Base-by-base conservation (phyloP, 2,329 filamentous ascomycete species). In the Verticillium klebahnii region DNA sequence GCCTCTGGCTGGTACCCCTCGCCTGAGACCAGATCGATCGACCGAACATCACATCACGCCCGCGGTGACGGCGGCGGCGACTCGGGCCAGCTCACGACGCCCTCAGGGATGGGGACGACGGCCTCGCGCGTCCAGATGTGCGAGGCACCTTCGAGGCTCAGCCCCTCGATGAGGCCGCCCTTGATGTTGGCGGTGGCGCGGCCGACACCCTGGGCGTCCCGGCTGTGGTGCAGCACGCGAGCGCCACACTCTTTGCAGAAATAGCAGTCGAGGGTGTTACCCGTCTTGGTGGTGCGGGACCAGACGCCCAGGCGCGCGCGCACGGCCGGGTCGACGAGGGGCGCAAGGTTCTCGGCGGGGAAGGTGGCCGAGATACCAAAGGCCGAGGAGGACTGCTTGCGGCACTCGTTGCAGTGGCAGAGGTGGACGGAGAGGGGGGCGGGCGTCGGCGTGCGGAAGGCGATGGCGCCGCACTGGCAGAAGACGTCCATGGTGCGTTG, bases 341-440 rank as follows among this genome's bases (percentile, higher is more conserved):
- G 79, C 67, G 80, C 77, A 55, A 80, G 70, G 25, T 73, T 74
- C 9, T 72, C 71, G 3, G 75, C 69, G 2, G 74, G 72, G 66
- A 77, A 81, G 61, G 79, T 73, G 61, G 78, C 77, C 0, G 78
- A 80, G 1, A 75, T 78, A 29, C 79, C 79, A 64, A 79, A 82
- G 2, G 79, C 78, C 1, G 79, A 81, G 4, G 72, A 71, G 0
- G 78, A 77, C 63, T 81, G 78, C 59, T 72, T 78, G 54, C 74
- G 78, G 64, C 79, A 82, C 60, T 80, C 74, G 57, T 73, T 70
- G 67, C 79, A 82, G 70, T 82, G 80, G 67, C 79, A 82, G 69
- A 77, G 73, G 67, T 75, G 79, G 23, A 80, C 67, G 7, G 69
- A 70, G 29, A 74, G 60, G 5, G 77, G 76, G 23, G 73, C 59